Percentiles rank a stretch among this genome's conserved stretches.
Conservation (phyloP, 305 asterid species). For the Solanum chacoense region DNA sequence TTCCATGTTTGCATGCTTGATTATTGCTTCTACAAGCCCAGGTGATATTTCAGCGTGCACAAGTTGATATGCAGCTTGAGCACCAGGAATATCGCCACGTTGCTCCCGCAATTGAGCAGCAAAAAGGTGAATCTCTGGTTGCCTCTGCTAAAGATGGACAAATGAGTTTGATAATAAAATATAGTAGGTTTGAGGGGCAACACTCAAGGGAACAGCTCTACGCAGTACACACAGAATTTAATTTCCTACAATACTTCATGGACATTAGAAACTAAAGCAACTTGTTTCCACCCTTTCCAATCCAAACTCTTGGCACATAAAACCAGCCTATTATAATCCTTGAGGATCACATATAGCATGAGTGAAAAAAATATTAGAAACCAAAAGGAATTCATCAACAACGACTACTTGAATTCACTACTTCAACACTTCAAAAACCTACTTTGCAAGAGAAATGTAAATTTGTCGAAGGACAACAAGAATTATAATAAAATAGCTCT, state of each 20-base stretch:
- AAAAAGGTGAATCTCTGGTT: constrained; percentile 94
- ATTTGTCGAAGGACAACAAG: background rate
- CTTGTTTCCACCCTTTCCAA: background rate
- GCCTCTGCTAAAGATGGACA: constrained; percentile 52
- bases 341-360: background rate
- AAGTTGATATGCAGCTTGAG: constrained; percentile 86
- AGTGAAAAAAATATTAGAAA: background rate
- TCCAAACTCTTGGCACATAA: background rate
- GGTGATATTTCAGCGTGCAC: constrained; percentile 93
- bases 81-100: constrained; percentile 74
- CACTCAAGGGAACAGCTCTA: background rate
- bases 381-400: background rate
- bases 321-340: background rate
- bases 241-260: background rate
- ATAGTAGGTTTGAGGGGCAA: background rate
- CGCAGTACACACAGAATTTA: background rate
- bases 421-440: background rate
- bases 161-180: background rate
- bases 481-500: background rate
- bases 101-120: constrained; percentile 90
- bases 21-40: constrained; percentile 88
- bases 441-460: background rate
- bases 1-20: constrained; percentile 98
- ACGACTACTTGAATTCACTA: background rate
- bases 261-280: background rate